Evolutionary conservation across 129 eudicot genomes (phyloP).

Genomic region (Dittrichia graveolens): DNA sequence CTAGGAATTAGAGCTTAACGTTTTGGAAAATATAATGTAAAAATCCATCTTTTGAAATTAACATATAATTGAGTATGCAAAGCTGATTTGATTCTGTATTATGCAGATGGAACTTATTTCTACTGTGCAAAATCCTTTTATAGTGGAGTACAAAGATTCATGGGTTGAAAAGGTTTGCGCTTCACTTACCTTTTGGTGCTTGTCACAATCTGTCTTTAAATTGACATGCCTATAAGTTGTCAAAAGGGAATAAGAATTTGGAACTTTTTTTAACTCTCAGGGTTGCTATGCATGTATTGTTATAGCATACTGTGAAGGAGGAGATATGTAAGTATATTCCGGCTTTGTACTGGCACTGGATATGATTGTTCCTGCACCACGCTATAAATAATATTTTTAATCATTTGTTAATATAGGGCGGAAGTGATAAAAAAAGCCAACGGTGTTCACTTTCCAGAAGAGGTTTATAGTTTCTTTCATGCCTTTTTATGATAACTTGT

Average conservation of each 20-base stretch:
- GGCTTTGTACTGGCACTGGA: background rate
- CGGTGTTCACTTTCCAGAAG: slow-evolving; percentile 84
- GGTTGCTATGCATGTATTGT: slow-evolving; percentile 98
- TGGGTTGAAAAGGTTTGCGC: slow-evolving; percentile 95
- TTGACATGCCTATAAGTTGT: no score
- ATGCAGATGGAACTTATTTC: slow-evolving; percentile 94
- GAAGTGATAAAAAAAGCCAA: slow-evolving; percentile 78
- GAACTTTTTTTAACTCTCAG: slow-evolving; percentile 39
- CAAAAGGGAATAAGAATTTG: background rate
- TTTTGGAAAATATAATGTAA: slow-evolving; percentile 11
- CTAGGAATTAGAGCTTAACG: background rate
- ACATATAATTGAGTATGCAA: background rate
- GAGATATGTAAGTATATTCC: slow-evolving; percentile 75
- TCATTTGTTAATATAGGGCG: slow-evolving; percentile 57
- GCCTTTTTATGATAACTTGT: background rate
- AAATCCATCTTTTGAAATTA: background rate
- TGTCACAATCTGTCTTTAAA: background rate
- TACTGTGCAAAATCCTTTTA: slow-evolving; percentile 67
- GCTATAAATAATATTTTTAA: background rate
- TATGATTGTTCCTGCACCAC: background rate
- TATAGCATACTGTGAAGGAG: slow-evolving; percentile 95
- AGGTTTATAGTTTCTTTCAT: slow-evolving; percentile 48
- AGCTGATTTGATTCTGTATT: slow-evolving; percentile 20
- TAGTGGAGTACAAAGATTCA: slow-evolving; percentile 94
- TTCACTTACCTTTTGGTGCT: slow-evolving; percentile 6